Percentiles rank a stretch among this genome's conserved stretches.
Evolutionary conservation across 805 yeast species (phyloP).

Genomic region (Wickerhamiella spandovensis): DNA sequence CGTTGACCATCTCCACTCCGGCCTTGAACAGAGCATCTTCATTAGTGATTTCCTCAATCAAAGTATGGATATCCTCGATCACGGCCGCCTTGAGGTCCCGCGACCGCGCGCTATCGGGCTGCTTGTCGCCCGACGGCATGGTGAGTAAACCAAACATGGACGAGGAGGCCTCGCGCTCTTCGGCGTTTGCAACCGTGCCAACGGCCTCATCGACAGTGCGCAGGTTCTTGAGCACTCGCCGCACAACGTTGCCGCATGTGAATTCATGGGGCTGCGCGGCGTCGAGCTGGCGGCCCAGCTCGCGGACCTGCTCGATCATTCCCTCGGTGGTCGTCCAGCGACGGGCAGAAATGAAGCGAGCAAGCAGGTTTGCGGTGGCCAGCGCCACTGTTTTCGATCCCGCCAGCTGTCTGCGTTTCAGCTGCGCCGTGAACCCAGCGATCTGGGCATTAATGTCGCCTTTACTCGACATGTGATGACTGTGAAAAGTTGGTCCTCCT

Average conservation of each 20-base stretch:
- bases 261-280: conserved; percentile 83
- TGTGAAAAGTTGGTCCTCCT: neutral
- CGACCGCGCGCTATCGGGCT: conserved; percentile 11
- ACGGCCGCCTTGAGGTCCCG: conserved; percentile 18
- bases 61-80: conserved; percentile 38
- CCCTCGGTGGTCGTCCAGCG: conserved; percentile 74
- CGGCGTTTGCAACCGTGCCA: conserved; percentile 3
- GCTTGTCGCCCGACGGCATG: conserved; percentile 26
- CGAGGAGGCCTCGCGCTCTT: conserved; percentile 7
- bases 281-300: conserved; percentile 50
- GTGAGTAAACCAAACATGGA: conserved; percentile 80
- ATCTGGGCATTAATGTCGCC: conserved; percentile 23
- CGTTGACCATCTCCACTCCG: conserved; percentile 89
- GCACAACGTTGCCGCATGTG: conserved; percentile 77
- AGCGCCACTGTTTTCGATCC: conserved; percentile 77
- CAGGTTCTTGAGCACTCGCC: conserved; percentile 75
- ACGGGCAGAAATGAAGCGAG: conserved; percentile 78
- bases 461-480: conserved; percentile 16
- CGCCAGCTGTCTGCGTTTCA: conserved; percentile 71
- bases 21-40: conserved; percentile 85
- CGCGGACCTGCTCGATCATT: conserved; percentile 55
- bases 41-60: conserved; percentile 80
- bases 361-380: conserved; percentile 73
- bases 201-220: conserved; percentile 66
- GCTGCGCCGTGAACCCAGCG: conserved; percentile 24